Evolutionary conservation across 768 basidiomycete species (phyloP).

Genomic region (Boletus edulis): DNA sequence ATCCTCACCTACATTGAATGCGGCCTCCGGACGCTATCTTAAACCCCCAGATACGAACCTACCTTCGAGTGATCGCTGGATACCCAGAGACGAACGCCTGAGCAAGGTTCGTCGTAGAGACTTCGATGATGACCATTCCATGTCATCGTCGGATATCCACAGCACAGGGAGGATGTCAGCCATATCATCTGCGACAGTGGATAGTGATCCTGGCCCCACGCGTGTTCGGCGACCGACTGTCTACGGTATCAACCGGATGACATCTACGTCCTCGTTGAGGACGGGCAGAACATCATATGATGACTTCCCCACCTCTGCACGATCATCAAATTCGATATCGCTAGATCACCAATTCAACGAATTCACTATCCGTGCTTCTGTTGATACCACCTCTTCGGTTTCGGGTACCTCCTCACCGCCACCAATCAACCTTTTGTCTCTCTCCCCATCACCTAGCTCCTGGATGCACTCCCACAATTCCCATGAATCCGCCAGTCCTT

Average conservation of each 20-base stretch:
- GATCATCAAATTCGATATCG: constrained; percentile 79
- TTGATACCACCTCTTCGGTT: constrained; percentile 55
- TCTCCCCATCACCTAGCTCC: constrained; percentile 62
- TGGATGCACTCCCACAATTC: constrained; percentile 49
- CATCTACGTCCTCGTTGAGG: constrained; percentile 71
- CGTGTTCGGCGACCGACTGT: constrained; percentile 61
- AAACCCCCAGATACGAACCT: constrained; percentile 35
- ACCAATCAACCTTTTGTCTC: constrained; percentile 69
- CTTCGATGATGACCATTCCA: constrained; percentile 88
- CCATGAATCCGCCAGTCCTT: constrained; percentile 39
- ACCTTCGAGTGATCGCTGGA: constrained; percentile 46
- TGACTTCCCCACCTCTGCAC: constrained; percentile 69
- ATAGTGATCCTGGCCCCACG: constrained; percentile 81
- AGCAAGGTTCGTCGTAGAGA: constrained; percentile 79
- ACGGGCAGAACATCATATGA: constrained; percentile 56
- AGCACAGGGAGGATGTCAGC: constrained; percentile 72
- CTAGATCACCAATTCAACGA: constrained; percentile 76
- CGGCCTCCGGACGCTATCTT: constrained; percentile 59
- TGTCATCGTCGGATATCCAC: constrained; percentile 85
- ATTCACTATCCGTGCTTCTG: constrained; percentile 67
- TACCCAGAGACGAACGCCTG: constrained; percentile 54
- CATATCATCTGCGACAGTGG: constrained; percentile 79
- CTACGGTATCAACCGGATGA: constrained; percentile 70
- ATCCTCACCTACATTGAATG: constrained; percentile 51
- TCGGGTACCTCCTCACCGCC: constrained; percentile 72